Evolutionary conservation across 306 rosid species (phyloP), one percentile per base, ranked within the genome.

Genomic region (Elaeagnus macrophylla): DNA sequence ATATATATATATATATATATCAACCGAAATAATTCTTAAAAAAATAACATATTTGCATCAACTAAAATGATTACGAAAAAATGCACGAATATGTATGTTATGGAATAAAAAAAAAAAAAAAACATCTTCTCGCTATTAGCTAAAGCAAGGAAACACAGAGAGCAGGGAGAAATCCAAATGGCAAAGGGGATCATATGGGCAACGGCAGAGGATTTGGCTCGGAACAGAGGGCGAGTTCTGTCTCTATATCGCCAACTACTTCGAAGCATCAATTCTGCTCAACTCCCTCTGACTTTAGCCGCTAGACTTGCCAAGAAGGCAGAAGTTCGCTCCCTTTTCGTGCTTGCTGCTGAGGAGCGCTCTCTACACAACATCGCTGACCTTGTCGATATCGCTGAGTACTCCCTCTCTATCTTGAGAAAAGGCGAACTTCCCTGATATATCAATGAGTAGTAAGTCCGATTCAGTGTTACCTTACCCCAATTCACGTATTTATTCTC

Each of bases 101-200:
- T n/a, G n/a, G n/a, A n/a, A n/a, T n/a, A n/a, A n/a, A n/a, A n/a
- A n/a, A n/a, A n/a, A n/a, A n/a, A n/a, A n/a, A n/a, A n/a, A n/a
- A n/a, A n/a, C n/a, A n/a, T n/a, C n/a, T n/a, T n/a, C n/a, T n/a
- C n/a, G n/a, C n/a, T n/a, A n/a, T n/a, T n/a, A n/a, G n/a, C n/a
- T n/a, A n/a, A n/a, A n/a, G n/a, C n/a, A n/a, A n/a, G n/a, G n/a
- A n/a, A n/a, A n/a, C n/a, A n/a, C n/a, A n/a, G n/a, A n/a, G n/a
- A n/a, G n/a, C n/a, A 15, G 12, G 2, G 41, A 25, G 67, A 66
- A 60, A 44, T 25, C 32, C n/a, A 65, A 63, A 79, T 81, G 95
- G 81, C 70, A 20, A 83, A 68, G 60, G 86, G 94, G 37, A 1
- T 75, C 48, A 59, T 90, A 72, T 90, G 97, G 94, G 94, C 91